A percentile compares a stretch with the other conserved stretches of the same genome.
phyloP scores from a whole-genome alignment of 805 yeast genomes.

The Candida silvatica region DNA sequence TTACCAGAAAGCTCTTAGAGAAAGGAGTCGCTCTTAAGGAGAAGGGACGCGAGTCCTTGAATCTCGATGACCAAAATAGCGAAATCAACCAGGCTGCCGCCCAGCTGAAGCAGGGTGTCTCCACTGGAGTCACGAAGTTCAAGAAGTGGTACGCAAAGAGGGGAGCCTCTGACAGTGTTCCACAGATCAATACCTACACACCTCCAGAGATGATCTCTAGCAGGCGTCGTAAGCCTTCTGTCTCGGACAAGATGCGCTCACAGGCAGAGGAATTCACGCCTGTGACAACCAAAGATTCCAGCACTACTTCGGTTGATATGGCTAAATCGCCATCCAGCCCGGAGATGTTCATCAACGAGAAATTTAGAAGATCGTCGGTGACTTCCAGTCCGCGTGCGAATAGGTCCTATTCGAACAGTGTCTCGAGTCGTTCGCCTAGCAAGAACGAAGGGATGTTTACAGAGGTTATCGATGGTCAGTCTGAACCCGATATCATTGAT shows the following conservation, averaged over 20 bases:
- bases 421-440: background rate
- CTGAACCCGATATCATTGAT: no score
- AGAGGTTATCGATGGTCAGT: background rate
- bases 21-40: background rate
- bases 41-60: background rate
- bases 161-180: constrained; percentile 9
- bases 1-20: constrained; percentile 2
- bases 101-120: constrained; percentile 18
- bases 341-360: constrained; percentile 19
- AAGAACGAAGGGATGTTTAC: background rate
- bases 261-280: no score
- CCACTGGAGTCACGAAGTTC: constrained; percentile 45
- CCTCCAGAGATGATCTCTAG: constrained; percentile 67
- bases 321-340: constrained; percentile 12
- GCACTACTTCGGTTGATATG: constrained; percentile 2
- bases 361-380: constrained; percentile 6
- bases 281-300: constrained; percentile 3
- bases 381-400: no score
- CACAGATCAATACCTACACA: constrained; percentile 2
- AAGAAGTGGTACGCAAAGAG: constrained; percentile 64
- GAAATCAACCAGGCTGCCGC: constrained; percentile 5
- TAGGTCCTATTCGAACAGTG: no score
- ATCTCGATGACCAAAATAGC: background rate
- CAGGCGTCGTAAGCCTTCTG: constrained; percentile 31
- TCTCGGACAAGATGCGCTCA: no score